Evolutionary conservation across 306 rosid species (phyloP).

Genomic region (Castanopsis chinensis): DNA sequence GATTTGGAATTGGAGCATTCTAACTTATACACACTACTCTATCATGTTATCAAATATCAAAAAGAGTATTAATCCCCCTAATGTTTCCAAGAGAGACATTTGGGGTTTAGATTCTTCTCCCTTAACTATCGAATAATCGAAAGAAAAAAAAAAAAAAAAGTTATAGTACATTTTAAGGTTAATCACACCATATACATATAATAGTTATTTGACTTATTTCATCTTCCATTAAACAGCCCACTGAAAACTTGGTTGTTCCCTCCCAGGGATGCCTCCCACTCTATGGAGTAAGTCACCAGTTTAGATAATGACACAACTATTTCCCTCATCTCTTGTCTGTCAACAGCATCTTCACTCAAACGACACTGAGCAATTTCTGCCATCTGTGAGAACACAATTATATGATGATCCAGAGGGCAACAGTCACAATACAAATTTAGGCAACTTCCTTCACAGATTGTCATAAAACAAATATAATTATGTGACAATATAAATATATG

Average conservation of each 20-base stretch:
- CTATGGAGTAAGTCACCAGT: constrained; percentile 41
- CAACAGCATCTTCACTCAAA: constrained; percentile 59
- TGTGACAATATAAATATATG: no score
- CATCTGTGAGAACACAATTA: constrained; percentile 40
- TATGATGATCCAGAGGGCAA: neutral
- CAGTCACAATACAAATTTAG: neutral
- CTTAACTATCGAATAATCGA: no score
- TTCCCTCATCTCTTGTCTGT: constrained; percentile 76
- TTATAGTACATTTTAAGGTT: neutral
- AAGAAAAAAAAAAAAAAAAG: no score
- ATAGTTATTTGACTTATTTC: constrained; percentile 6
- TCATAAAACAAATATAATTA: no score
- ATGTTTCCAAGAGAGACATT: no score
- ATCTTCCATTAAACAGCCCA: constrained; percentile 63
- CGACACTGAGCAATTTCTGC: constrained; percentile 61
- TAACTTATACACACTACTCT: neutral
- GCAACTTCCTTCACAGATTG: no score
- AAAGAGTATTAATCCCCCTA: neutral
- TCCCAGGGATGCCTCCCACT: constrained; percentile 82
- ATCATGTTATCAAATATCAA: neutral
- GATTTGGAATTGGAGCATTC: neutral
- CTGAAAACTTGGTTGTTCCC: constrained; percentile 71
- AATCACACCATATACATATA: neutral
- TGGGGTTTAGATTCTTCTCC: no score
- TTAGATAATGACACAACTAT: constrained; percentile 49